Conservation (phyloP, 768 basidiomycete genomes). For the Leccinum sublutescens region DNA sequence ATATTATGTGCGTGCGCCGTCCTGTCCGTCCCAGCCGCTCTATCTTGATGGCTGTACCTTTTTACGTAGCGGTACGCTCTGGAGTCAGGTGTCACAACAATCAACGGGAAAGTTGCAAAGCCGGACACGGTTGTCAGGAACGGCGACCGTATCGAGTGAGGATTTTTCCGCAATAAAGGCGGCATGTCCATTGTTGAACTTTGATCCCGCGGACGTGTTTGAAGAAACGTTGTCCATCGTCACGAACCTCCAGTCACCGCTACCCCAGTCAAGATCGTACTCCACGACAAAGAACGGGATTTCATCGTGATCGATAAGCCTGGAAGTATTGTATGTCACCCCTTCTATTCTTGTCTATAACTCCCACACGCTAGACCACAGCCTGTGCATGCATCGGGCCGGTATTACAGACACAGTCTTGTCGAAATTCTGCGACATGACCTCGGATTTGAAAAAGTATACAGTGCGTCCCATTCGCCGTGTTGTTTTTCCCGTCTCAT, state of each 20-base stretch:
- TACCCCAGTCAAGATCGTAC: slow-evolving; percentile 74
- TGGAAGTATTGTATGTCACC: slow-evolving; percentile 82
- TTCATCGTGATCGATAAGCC: slow-evolving; percentile 97
- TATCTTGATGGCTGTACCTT: not conserved
- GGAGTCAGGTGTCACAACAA: slow-evolving; percentile 92
- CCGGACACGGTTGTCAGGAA: slow-evolving; percentile 78
- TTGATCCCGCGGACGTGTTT: not conserved
- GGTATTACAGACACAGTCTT: slow-evolving; percentile 87
- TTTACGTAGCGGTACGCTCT: slow-evolving; percentile 61
- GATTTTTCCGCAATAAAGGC: slow-evolving; percentile 14
- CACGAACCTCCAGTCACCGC: slow-evolving; percentile 95
- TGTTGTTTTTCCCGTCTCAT: not conserved
- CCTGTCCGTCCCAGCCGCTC: not conserved
- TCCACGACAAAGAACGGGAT: slow-evolving; percentile 72
- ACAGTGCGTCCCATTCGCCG: slow-evolving; percentile 56
- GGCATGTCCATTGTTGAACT: slow-evolving; percentile 1
- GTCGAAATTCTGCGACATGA: slow-evolving; percentile 84
- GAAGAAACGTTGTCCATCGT: slow-evolving; percentile 89
- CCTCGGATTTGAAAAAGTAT: slow-evolving; percentile 76
- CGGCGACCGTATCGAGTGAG: slow-evolving; percentile 89
- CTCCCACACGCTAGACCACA: slow-evolving; percentile 24
- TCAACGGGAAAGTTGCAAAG: slow-evolving; percentile 86
- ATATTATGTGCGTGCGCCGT: slow-evolving; percentile 74
- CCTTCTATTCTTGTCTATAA: not conserved
- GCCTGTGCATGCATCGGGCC: slow-evolving; percentile 91